A percentile compares a stretch with the other conserved stretches of the same genome.
phyloP scores from a whole-genome alignment of 441 rosid genomes.

The Euphorbia celastroides region DNA sequence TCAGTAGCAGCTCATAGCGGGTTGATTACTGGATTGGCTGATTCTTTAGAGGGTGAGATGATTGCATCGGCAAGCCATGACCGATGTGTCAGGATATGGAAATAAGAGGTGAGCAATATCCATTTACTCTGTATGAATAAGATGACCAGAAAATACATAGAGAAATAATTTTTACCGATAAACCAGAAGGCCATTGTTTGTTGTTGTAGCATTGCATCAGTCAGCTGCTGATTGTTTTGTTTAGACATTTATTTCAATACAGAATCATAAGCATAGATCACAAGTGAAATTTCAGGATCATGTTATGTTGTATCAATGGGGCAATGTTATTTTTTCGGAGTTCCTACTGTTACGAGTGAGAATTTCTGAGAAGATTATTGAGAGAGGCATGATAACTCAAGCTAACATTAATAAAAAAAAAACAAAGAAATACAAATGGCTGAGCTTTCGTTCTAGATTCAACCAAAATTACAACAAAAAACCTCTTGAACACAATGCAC shows the following conservation, averaged over 20 bases:
- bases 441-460: too few relatives aligned
- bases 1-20: slow-evolving; percentile 33
- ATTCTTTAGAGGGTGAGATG: slow-evolving; percentile 24
- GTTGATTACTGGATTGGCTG: slow-evolving; percentile 31
- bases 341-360: too few relatives aligned
- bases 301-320: too few relatives aligned
- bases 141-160: neutral
- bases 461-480: slow-evolving; percentile 16
- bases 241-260: neutral
- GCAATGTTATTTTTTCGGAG: too few relatives aligned
- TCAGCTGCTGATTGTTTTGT: neutral
- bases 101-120: slow-evolving; percentile 10
- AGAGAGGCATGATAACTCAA: too few relatives aligned
- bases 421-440: too few relatives aligned
- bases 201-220: neutral
- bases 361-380: too few relatives aligned
- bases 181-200: too few relatives aligned
- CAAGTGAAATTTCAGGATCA: neutral
- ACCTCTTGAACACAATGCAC: slow-evolving; percentile 22
- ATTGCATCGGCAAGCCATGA: slow-evolving; percentile 45
- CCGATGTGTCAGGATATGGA: slow-evolving; percentile 38
- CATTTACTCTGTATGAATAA: neutral
- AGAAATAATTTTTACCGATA: too few relatives aligned
- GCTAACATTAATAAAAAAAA: too few relatives aligned
- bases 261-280: slow-evolving; percentile 2